Base-by-base conservation (phyloP, 495 filamentous ascomycete species). In the Umbilicaria muhlenbergii region DNA sequence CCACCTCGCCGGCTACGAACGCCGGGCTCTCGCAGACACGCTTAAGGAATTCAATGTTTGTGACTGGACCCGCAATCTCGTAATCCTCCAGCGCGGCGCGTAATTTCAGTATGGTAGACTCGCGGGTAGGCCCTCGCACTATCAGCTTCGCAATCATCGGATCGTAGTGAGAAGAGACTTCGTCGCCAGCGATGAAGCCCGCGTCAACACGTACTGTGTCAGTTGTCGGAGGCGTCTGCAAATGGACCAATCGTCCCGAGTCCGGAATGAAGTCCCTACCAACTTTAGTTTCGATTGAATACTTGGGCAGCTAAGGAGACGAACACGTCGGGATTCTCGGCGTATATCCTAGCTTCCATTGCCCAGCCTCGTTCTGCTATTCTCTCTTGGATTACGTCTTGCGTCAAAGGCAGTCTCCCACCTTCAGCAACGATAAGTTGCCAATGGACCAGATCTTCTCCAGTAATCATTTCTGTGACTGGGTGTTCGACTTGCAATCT, bases 101-200 rank as follows among this genome's bases (percentile, higher is more conserved):
- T 24, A 96, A 66, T 54, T 85, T 94, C 47, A 82, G 76, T 43
- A 96, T 76, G 14, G 91, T 86, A 15, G 81, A 80, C 57, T 83
- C 74, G 24, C 91, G 73, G 43, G 79, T 77, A 35, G 69, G 70
- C 14, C 83, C 92, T 19, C 77, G 71, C n/a, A 95, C 87, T 48
- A 99, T 96, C 43, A 99, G 70, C 59, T 99, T 99, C 35, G 92
- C 81, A 48, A 99, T 95, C 91, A 99, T 96, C 5, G 91, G 89
- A 51, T 99, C 91, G 60, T 96, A 99, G 42, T 91, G 79, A n/a
- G 87, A 81, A 0, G 87, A 92, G 0, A 99, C 79, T 47, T 88
- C 82, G 55, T 96, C 89, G 14, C 92, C 92, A 49, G 82, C 69
- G 11, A 86, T 72, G 54, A 96, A 96, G 0, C 92, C 92, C 7